Evolutionary conservation across 2,329 filamentous ascomycete species (phyloP).

Genomic region (Periconia macrospinosa): DNA sequence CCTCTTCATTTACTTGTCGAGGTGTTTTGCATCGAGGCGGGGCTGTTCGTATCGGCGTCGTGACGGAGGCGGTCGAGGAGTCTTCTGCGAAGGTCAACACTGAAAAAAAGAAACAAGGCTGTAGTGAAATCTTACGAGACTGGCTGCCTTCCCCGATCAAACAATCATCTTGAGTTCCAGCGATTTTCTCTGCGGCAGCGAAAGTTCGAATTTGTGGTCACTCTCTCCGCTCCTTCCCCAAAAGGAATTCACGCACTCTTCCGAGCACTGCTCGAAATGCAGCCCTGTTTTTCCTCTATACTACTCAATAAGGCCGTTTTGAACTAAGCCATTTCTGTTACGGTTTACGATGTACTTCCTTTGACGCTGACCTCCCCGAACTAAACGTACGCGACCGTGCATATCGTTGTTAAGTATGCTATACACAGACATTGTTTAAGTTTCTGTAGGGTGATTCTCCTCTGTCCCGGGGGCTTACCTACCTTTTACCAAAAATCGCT

Average conservation of each 20-base stretch:
- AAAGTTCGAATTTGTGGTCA: no score
- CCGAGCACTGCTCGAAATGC: background rate
- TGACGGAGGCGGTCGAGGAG: no score
- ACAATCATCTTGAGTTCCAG: no score
- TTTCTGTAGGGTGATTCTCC: background rate
- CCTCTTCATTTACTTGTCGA: no score
- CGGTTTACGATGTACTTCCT: constrained; percentile 5
- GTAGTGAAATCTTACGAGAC: no score
- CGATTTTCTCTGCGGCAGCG: no score
- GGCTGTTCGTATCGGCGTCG: no score
- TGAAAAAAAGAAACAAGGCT: no score
- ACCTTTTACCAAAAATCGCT: constrained; percentile 1
- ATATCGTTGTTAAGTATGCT: background rate
- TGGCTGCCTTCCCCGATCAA: no score
- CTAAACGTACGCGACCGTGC: constrained; percentile 7
- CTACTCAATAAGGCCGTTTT: background rate
- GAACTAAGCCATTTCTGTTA: background rate
- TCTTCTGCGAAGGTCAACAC: no score
- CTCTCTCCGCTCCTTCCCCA: background rate
- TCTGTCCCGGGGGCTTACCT: background rate
- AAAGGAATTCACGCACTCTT: background rate
- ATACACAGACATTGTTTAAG: background rate
- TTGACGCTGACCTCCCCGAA: constrained; percentile 1
- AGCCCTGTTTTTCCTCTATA: constrained; percentile 1
- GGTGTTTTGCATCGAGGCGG: no score